Base-by-base conservation (phyloP, 148 eudicot species). In the Fallopia convolvulus region DNA sequence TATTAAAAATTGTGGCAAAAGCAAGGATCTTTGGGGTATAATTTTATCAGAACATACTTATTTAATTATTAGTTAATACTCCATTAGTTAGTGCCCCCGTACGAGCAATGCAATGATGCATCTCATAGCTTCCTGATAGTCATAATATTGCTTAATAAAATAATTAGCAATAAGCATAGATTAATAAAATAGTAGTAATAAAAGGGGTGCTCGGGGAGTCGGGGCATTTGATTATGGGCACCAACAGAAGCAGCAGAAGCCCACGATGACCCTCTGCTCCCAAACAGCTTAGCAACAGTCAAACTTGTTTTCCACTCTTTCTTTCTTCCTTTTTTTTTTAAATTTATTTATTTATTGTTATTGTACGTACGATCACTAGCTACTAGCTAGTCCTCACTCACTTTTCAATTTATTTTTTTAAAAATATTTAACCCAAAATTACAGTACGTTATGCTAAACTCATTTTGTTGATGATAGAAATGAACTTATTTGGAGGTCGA, bases 201-300 rank as follows among this genome's bases (percentile, higher is more conserved):
- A 26, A 23, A 61, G 8, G 60, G 23, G 21, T 55, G 60, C 60
- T 55, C 23, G 36, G 70, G 47, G 47, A 8, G 47, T 8, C 2
- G 47, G 47, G 66, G 70, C 70, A 63, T 63, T 63, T 63, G 70
- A 63, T 30, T 63, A 63, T 63, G 70, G 70, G 70, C 70, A 63
- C 70, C 70, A 63, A 63, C 70, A 63, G 70, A 63, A 30, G 70
- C 39, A 26, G 70, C 70, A 63, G 70, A 63, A 63, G 70, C 70
- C 70, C 70, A 63, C 70, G 70, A 63, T 63, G 70, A 63, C 70
- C 70, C 70, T 63, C 70, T 63, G 70, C 70, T 63, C 70, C 70
- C 70, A 63, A 63, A 63, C 70, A 63, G 70, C 70, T 63, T 63
- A 63, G 70, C 70, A 63, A 63, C 40, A 63, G 70, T 63, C 40